These are phyloP conservation scores for Agrocybe chaxingu DNA, from an alignment of 768 basidiomycete genomes.

Conservation along the genomic window DNA sequence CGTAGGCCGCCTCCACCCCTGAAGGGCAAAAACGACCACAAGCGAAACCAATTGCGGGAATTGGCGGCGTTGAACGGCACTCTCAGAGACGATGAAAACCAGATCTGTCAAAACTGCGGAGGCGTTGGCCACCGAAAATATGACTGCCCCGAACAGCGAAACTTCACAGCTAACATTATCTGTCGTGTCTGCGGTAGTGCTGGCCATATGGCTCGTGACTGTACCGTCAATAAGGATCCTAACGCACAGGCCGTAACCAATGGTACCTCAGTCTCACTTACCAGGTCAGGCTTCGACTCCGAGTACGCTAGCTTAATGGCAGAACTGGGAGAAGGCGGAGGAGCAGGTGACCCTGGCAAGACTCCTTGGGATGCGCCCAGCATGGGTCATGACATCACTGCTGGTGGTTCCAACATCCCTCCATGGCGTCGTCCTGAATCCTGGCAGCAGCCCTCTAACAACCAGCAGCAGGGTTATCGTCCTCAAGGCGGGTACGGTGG, in stretches of 20 bases:
- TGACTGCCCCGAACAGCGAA: constrained; percentile 97
- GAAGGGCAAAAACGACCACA: constrained; percentile 99
- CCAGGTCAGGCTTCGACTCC: constrained; percentile 87
- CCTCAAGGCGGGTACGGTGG: constrained; percentile 59
- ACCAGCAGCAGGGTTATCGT: constrained; percentile 61
- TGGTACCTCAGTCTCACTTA: constrained; percentile 48
- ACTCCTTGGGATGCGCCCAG: constrained; percentile 49
- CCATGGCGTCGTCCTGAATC: constrained; percentile 91
- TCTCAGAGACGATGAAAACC: constrained; percentile 98
- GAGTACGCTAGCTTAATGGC: constrained; percentile 98
- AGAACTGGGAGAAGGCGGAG: constrained; percentile 86
- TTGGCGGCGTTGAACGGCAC: constrained; percentile 97
- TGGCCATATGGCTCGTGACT: constrained; percentile 99
- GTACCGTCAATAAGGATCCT: constrained; percentile 89
- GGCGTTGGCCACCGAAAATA: constrained; percentile 96
- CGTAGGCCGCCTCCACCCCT: constrained; percentile 94
- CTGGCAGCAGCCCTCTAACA: constrained; percentile 64
- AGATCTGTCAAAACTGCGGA: constrained; percentile 97
- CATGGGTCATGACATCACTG: constrained; percentile 63
- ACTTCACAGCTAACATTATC: constrained; percentile 99
- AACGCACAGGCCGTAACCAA: constrained; percentile 52
- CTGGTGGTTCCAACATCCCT: constrained; percentile 78
- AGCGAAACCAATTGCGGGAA: constrained; percentile 97
- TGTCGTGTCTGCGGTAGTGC: constrained; percentile 98
- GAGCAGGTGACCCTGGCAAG: constrained; percentile 50